Base-by-base conservation (phyloP, 108 stramenopile species). In the Fistulifera pelliculosa region DNA sequence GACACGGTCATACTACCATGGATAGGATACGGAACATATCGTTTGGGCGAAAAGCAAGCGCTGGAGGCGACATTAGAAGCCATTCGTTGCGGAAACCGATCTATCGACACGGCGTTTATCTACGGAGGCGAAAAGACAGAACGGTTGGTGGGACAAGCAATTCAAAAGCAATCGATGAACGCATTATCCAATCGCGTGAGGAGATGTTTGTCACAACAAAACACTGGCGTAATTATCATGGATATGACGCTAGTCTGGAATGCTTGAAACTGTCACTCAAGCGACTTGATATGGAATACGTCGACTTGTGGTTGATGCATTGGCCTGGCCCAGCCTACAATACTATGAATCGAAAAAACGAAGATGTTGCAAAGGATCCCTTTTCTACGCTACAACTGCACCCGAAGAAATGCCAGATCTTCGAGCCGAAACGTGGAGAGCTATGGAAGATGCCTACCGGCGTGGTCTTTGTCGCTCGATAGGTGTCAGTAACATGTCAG, bases 171-270 rank as follows among this genome's bases (percentile, higher is more conserved):
- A 47, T 79, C 12, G 19, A 71, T 1, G 18, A 69, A 19, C 57
- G 58, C 10, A 60, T 74, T 5, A 39, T 85, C 3, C 13, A 58
- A 39, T 49, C 27, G 47, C 58, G 75, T 26, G 31, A 70, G 13
- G 71, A 83, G n/a, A 13, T 87, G 14, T 81, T 84, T 43, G 44
- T 90, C 6, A 82, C 71, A 11, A 83, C 81, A 14, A 90, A 90
- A 53, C 83, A 87, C 47, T 90, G 88, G 87, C 63, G 88, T 41
- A 77, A 70, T 16, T 83, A 85, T 66, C 86, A 87, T 58, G 84
- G 83, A 31, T 85, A 86, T 56, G 77, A 83, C 10, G 35, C 38
- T 22, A 68, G 82, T 28, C 47, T 56, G 42, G 31, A 83, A 68
- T 90, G 88, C 59, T 48, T 90, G 16, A 40, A 66, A 22, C 52